Base-by-base conservation (phyloP, 2,329 filamentous ascomycete species). In the Simplicillium sp. region DNA sequence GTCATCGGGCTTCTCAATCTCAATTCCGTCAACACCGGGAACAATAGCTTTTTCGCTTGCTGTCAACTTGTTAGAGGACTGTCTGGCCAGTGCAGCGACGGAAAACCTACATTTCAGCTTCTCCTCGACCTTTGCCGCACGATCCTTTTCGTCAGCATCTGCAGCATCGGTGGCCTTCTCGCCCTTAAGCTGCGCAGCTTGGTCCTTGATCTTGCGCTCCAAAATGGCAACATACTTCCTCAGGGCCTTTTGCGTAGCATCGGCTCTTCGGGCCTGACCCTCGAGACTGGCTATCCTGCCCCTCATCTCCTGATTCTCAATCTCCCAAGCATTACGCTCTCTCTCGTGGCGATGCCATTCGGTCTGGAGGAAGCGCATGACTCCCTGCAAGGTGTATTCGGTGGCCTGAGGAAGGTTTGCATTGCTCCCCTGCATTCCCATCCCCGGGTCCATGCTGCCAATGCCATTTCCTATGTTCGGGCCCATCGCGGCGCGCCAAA, bases 321-420 rank as follows among this genome's bases (percentile, higher is more conserved):
- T 98, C 64, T 98, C 92, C 92, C 92, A 98, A 31, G 88, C 83
- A 66, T 98, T 98, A 54, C 92, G 81, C 59, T 96, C 92, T 65
- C 92, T 85, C 66, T 98, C 92, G 63, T 98, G 90, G 51, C 87
- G 84, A 65, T 98, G 92, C 92, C 92, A 98, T 76, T 98, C 90
- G 37, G 92, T 92, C 67, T 98, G 92, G 32, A 98, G 79, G 62
- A 98, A 98, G 64, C 92, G 89, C 92, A 98, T 98, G 31, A 98
- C 92, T 58, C 92, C 75, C 62, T 80, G 75, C 31, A 80, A 60
- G 7, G 75, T 80, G 51, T 80, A 80, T 51, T 79, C 75, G 46
- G 75, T 80, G 46, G 73, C 73, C 52, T 71, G 71, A 34, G 73
- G 75, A 50, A 75, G 67, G 56, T 69, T 71, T 45, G 61, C 53